Evolutionary conservation across 495 filamentous ascomycete species (phyloP), one percentile per base, ranked within the genome.

Genomic region (Penicillium angulare): DNA sequence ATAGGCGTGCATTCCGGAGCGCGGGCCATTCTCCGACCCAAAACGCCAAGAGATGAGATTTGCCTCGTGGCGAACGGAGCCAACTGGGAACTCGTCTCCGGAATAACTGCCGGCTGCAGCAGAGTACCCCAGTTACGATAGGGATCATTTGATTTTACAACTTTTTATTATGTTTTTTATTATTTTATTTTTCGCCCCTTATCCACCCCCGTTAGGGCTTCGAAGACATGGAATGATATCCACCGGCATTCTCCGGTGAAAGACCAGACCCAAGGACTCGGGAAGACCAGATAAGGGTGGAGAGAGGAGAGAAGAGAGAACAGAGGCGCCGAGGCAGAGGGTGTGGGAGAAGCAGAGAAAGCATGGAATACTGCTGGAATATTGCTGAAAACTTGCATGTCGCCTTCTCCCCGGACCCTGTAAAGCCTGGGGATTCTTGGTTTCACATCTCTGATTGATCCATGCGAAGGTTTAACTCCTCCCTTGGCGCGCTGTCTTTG

Each of bases 401-500:
- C n/a, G n/a, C n/a, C n/a, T n/a, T n/a, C 27, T 12, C 26, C 26
- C 27, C 27, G 27, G 27, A 31, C 27, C 27, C 13, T n/a, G n/a
- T n/a, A n/a, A n/a, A n/a, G n/a, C n/a, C n/a, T 31, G 38, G 16
- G 6, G 35, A 15, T 38, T 38, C 7, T n/a, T 6, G 1, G 13
- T 38, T 13, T 8, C n/a, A 26, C 15, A 38, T n/a, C 18, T 40
- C 24, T 53, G 49, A 57, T 57, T 53, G 50, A 49, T 44, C 36
- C 24, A 31, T 9, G 27, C 27, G 27, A 31, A 31, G 27, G 5
- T 31, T n/a, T n/a, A n/a, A n/a, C n/a, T 31, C 27, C 27, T 31
- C 31, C 22, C 50, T 53, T 41, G 21, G 50, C 43, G 15, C 53
- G 40, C 29, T 38, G 40, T 55, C 59, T 56, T 55, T 41, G 59